These are phyloP conservation scores for Brassica nigra DNA, from an alignment of 345 rosid genomes.

Conservation along the genomic window DNA sequence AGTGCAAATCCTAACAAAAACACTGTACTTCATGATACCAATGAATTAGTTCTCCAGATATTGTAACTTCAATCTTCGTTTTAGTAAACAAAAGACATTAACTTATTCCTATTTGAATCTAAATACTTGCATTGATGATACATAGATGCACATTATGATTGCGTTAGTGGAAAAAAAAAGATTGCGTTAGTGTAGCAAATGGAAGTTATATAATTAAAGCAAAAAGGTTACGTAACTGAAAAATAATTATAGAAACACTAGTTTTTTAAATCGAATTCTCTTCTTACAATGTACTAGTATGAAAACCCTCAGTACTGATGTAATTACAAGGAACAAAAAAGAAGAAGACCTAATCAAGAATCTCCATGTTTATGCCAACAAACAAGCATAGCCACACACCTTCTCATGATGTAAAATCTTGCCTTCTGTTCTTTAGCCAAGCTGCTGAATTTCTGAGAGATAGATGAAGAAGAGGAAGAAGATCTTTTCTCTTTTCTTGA, in stretches of 20 bases:
- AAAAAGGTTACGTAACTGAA: too few relatives aligned
- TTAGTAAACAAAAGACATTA: background rate
- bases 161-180: background rate
- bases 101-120: background rate
- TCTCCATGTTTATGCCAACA: constrained; percentile 97
- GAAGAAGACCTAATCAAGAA: constrained; percentile 42
- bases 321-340: constrained; percentile 26
- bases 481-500: constrained; percentile 57
- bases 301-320: constrained; percentile 24
- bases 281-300: constrained; percentile 47
- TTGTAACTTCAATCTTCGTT: background rate
- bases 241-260: constrained; percentile 24
- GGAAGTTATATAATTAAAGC: constrained; percentile 4
- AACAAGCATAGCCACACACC: constrained; percentile 98
- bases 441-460: constrained; percentile 72
- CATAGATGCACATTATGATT: constrained; percentile 7
- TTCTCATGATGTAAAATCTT: constrained; percentile 89
- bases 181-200: background rate
- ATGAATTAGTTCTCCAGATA: background rate
- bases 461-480: constrained; percentile 44
- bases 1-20: constrained; percentile 26
- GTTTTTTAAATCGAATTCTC: constrained; percentile 22
- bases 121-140: background rate
- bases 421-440: constrained; percentile 96
- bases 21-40: constrained; percentile 25